A percentile compares a stretch with the other conserved stretches of the same genome.
Conservation (phyloP, 2,329 filamentous ascomycete genomes). For the Xylaria sp. region DNA sequence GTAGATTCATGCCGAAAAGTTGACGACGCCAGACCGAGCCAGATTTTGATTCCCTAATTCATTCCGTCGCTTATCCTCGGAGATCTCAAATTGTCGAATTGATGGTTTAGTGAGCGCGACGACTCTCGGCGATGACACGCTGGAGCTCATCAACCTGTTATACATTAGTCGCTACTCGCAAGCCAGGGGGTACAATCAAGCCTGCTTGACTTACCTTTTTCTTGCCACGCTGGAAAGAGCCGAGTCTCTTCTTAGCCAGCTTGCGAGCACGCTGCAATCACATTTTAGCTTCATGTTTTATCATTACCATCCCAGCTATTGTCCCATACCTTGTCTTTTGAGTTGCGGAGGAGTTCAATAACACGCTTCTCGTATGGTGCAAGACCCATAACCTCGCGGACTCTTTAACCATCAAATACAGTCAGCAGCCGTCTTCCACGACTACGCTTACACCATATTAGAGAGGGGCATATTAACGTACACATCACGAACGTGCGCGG, state of each 20-base stretch:
- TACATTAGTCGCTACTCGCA: constrained; percentile 7
- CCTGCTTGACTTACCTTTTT: constrained; percentile 76
- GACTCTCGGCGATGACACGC: constrained; percentile 96
- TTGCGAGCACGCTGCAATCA: constrained; percentile 81
- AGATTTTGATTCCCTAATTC: constrained; percentile 40
- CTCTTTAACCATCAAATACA: constrained; percentile 50
- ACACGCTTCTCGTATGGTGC: constrained; percentile 98
- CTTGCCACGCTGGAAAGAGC: constrained; percentile 99
- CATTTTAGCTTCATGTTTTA: neutral
- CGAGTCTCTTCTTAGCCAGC: constrained; percentile 99
- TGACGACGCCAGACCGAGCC: constrained; percentile 44
- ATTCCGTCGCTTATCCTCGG: constrained; percentile 26
- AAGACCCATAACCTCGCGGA: constrained; percentile 97
- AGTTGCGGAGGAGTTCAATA: constrained; percentile 98
- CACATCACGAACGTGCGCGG: constrained; percentile 94
- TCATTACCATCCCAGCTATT: neutral
- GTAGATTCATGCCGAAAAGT: constrained; percentile 44
- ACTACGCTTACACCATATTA: neutral
- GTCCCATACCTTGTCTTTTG: constrained; percentile 82
- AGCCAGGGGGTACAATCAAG: neutral
- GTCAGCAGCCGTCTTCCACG: constrained; percentile 6
- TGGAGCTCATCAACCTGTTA: constrained; percentile 81
- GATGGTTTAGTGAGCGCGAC: constrained; percentile 70
- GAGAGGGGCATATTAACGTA: constrained; percentile 17
- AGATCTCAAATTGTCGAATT: constrained; percentile 31